These are phyloP conservation scores for Talaromyces thailandensis DNA, from an alignment of 495 filamentous ascomycete species.

Conservation along the genomic window DNA sequence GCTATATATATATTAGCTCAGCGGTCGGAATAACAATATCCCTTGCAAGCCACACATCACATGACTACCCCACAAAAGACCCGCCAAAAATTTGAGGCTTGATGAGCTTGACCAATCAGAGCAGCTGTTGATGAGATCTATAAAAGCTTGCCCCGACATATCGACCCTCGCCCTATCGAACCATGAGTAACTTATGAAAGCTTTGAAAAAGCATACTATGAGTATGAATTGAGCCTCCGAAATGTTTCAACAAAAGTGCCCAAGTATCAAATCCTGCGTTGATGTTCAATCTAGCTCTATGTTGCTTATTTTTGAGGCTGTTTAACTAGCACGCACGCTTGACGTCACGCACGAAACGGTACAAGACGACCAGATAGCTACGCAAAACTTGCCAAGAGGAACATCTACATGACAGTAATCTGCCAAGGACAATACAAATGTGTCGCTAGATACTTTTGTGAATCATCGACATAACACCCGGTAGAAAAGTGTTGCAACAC, in stretches of 20 bases:
- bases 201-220: background rate
- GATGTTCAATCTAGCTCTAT: background rate
- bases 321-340: background rate
- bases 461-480: background rate
- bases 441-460: background rate
- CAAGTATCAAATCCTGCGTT: background rate
- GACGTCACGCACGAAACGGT: background rate
- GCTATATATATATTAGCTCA: background rate
- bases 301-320: background rate
- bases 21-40: background rate
- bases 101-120: background rate
- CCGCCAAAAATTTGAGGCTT: no score
- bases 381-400: background rate
- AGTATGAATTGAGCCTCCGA: background rate
- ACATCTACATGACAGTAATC: background rate
- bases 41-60: background rate
- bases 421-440: background rate
- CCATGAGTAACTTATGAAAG: background rate
- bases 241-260: background rate
- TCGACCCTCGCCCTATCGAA: background rate
- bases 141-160: background rate
- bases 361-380: background rate
- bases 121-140: background rate
- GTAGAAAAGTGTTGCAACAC: background rate
- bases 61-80: background rate